Evolutionary conservation across 805 yeast genomes (phyloP).

Genomic region (Debaryomyces maramus): DNA sequence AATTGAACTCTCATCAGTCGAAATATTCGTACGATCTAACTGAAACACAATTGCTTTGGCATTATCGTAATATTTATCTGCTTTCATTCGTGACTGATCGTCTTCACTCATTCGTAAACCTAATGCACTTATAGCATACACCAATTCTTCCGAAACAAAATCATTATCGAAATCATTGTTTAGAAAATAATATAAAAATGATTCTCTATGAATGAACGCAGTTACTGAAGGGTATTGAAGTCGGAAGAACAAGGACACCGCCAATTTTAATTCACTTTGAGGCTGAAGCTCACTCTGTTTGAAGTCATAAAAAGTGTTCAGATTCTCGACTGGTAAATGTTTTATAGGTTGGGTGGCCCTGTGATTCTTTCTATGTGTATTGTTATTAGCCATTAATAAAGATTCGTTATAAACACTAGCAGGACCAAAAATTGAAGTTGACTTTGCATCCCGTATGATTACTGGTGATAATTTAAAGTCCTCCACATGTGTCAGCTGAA

Average conservation of each 20-base stretch:
- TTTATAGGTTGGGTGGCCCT: background rate
- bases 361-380: background rate
- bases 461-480: conserved; percentile 5
- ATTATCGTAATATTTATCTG: conserved; percentile 9
- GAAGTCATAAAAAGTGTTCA: background rate
- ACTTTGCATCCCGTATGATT: conserved; percentile 3
- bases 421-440: conserved; percentile 9
- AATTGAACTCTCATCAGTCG: conserved; percentile 8
- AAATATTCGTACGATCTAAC: conserved; percentile 2
- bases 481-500: background rate
- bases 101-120: conserved; percentile 10
- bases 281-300: conserved; percentile 3
- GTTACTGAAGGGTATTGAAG: conserved; percentile 10
- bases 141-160: conserved; percentile 9
- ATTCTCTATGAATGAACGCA: conserved; percentile 12
- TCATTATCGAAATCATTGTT: conserved; percentile 15
- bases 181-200: conserved; percentile 12
- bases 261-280: conserved; percentile 5
- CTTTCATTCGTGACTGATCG: conserved; percentile 1
- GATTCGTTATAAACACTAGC: conserved; percentile 12
- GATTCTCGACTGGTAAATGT: background rate
- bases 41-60: conserved; percentile 7
- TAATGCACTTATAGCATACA: conserved; percentile 10
- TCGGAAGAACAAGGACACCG: conserved; percentile 10
- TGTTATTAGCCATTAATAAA: conserved; percentile 4